Evolutionary conservation across 2,329 filamentous ascomycete species (phyloP).

Genomic region (Pseudogymnoascus sp.): DNA sequence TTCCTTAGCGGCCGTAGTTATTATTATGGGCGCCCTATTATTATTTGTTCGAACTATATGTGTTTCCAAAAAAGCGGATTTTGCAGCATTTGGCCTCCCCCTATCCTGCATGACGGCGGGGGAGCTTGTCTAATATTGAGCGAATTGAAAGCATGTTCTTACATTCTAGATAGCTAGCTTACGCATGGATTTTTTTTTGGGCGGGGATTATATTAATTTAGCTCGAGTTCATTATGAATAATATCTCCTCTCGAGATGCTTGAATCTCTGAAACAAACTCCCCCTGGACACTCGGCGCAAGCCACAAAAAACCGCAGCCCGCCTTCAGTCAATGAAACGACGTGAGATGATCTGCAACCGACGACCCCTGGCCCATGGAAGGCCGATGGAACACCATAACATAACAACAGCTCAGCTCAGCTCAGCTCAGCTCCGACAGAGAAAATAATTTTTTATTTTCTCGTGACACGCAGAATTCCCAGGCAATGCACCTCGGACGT

Average conservation of each 20-base stretch:
- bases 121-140: neutral
- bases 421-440: neutral
- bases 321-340: neutral
- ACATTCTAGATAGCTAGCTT: neutral
- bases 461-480: neutral
- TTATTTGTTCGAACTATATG: conserved; percentile 2
- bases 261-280: neutral
- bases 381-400: neutral
- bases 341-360: neutral
- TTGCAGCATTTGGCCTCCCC: conserved; percentile 1
- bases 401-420: neutral
- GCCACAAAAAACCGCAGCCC: neutral
- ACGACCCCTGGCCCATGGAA: neutral
- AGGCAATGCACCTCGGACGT: neutral
- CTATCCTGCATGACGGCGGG: neutral
- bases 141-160: neutral
- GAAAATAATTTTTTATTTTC: neutral
- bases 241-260: neutral
- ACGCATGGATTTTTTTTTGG: neutral
- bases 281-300: neutral
- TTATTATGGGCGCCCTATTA: too few relatives aligned
- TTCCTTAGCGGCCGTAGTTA: conserved; percentile 5
- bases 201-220: neutral
- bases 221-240: neutral
- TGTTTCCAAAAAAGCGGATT: neutral